Evolutionary conservation across 306 rosid species (phyloP).

Genomic region (Morella rubra): DNA sequence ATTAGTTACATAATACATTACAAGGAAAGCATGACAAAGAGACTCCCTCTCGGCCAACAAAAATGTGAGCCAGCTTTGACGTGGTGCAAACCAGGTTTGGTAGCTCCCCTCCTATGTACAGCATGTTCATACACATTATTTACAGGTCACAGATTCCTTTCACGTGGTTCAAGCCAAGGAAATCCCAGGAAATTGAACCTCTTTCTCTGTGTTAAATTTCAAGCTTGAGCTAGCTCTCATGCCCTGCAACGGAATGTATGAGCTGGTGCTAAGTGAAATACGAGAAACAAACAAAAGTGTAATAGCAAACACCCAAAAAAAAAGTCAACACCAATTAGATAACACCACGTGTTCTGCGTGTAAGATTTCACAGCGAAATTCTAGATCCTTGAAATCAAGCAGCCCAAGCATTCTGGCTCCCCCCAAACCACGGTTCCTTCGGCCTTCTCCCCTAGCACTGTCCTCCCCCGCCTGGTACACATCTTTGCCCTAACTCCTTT

Average conservation of each 20-base stretch:
- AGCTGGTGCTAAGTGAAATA: constrained; percentile 8
- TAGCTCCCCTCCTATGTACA: background rate
- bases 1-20: background rate
- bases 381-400: too few relatives aligned
- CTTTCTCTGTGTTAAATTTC: constrained; percentile 73
- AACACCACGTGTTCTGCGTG: too few relatives aligned
- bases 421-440: too few relatives aligned
- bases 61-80: background rate
- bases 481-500: too few relatives aligned
- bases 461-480: too few relatives aligned
- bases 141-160: constrained; percentile 68
- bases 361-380: too few relatives aligned
- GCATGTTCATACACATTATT: constrained; percentile 11
- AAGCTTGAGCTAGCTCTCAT: constrained; percentile 63
- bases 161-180: constrained; percentile 85
- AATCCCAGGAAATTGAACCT: constrained; percentile 80
- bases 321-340: too few relatives aligned
- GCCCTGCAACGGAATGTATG: constrained; percentile 48
- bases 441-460: too few relatives aligned
- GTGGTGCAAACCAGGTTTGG: background rate
- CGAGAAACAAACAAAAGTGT: too few relatives aligned
- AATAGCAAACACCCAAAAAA: too few relatives aligned
- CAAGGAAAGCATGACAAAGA: background rate
- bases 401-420: too few relatives aligned
- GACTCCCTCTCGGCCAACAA: background rate